phyloP scores from a whole-genome alignment of 1,284 basidiomycete species.

The Ceratobasidium sp. region DNA sequence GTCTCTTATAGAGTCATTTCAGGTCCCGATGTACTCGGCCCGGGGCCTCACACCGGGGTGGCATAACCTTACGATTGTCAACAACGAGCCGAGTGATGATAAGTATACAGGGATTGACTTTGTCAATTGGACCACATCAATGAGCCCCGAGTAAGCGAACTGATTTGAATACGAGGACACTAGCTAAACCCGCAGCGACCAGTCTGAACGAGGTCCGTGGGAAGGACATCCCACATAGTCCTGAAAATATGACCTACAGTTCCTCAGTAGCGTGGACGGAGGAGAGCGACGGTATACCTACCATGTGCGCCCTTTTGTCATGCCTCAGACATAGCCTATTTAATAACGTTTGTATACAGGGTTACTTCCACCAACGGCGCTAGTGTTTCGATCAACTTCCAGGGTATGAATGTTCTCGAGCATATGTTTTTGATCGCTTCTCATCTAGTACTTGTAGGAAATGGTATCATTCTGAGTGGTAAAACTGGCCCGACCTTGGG shows the following conservation, averaged over 20 bases:
- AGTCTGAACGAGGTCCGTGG: slow-evolving; percentile 6
- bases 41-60: slow-evolving; percentile 6
- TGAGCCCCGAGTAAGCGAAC: slow-evolving; percentile 9
- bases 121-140: slow-evolving; percentile 29
- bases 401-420: not conserved
- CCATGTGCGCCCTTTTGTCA: slow-evolving; percentile 18
- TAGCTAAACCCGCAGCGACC: too few species aligned
- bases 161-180: not conserved
- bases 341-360: slow-evolving; percentile 6
- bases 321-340: too few species aligned
- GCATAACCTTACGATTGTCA: slow-evolving; percentile 26
- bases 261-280: slow-evolving; percentile 13
- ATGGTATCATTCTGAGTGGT: slow-evolving; percentile 8
- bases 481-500: slow-evolving; percentile 10
- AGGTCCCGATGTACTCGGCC: slow-evolving; percentile 8
- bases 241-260: slow-evolving; percentile 13
- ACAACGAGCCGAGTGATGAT: slow-evolving; percentile 13
- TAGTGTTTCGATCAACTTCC: slow-evolving; percentile 27
- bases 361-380: slow-evolving; percentile 20
- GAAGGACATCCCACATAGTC: not conserved
- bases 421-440: not conserved
- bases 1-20: not conserved
- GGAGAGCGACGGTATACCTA: not conserved
- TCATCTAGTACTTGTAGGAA: slow-evolving; percentile 13
- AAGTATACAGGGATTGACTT: slow-evolving; percentile 26